These are phyloP conservation scores for Gardenia jasminoides DNA, from an alignment of 257 asterid genomes.

Conservation along the genomic window DNA sequence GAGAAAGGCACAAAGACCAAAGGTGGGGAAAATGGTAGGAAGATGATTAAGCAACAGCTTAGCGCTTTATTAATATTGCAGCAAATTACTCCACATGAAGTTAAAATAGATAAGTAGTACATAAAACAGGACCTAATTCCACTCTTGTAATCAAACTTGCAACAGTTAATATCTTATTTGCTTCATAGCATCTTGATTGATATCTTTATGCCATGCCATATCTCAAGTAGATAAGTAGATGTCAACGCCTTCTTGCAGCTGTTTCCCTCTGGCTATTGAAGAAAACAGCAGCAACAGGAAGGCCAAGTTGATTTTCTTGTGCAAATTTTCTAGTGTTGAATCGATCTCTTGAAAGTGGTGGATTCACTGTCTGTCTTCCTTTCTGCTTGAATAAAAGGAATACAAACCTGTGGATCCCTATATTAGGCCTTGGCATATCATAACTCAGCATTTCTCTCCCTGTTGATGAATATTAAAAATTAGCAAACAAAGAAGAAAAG, in stretches of 20 bases:
- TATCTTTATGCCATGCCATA: background rate
- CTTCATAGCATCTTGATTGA: background rate
- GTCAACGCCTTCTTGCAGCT: conserved; percentile 66
- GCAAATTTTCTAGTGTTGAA: conserved; percentile 68
- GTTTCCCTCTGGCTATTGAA: conserved; percentile 95
- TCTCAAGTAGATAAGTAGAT: too few species aligned
- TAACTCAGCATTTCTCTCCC: conserved; percentile 75
- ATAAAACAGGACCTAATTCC: too few species aligned
- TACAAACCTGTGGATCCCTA: conserved; percentile 83
- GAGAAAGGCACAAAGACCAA: background rate
- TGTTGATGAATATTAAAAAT: conserved; percentile 6
- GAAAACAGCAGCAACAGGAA: conserved; percentile 80
- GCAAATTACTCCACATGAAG: background rate
- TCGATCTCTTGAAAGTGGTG: conserved; percentile 46
- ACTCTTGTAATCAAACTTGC: background rate
- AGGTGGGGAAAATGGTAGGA: too few species aligned
- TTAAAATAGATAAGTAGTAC: background rate
- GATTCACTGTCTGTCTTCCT: conserved; percentile 33
- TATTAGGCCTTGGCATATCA: conserved; percentile 78
- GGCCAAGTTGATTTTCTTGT: conserved; percentile 53
- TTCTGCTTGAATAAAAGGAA: conserved; percentile 72
- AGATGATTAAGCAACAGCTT: background rate
- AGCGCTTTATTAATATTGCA: background rate
- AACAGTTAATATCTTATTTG: background rate
- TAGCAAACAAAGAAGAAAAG: too few species aligned